A percentile compares a stretch with the other conserved stretches of the same genome.
Evolutionary conservation across 345 rosid species (phyloP).

Genomic region (Citrus mangshanensis): DNA sequence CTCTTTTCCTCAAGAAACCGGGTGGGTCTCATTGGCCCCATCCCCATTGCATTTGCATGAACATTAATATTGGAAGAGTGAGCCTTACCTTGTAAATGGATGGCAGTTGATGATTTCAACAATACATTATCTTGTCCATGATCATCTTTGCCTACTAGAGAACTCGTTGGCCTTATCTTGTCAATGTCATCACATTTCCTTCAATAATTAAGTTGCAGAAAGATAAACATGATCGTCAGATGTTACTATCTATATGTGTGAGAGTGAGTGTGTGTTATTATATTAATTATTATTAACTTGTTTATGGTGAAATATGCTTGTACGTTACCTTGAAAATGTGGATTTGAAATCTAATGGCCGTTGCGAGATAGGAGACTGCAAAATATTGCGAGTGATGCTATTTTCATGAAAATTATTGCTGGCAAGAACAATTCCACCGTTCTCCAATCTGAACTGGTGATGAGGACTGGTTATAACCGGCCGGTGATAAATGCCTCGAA

Average conservation of each 20-base stretch:
- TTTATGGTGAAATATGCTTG: neutral
- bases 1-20: slow-evolving; percentile 36
- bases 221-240: neutral
- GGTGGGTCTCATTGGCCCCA: slow-evolving; percentile 29
- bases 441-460: slow-evolving; percentile 41
- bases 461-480: slow-evolving; percentile 15
- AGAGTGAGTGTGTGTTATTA: too few relatives aligned
- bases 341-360: slow-evolving; percentile 15
- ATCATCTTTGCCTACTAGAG: slow-evolving; percentile 18
- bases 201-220: neutral
- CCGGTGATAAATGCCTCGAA: slow-evolving; percentile 15
- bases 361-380: slow-evolving; percentile 20
- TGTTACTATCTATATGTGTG: neutral
- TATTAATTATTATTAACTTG: neutral
- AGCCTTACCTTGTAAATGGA: slow-evolving; percentile 6
- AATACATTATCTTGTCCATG: slow-evolving; percentile 5
- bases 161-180: neutral
- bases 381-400: slow-evolving; percentile 10
- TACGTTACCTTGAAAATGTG: slow-evolving; percentile 26
- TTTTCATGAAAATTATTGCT: slow-evolving; percentile 13
- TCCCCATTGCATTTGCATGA: slow-evolving; percentile 19
- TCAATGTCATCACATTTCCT: slow-evolving; percentile 14
- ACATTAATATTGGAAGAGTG: neutral
- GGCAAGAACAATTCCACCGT: slow-evolving; percentile 33
- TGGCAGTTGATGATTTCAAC: slow-evolving; percentile 7